These are phyloP conservation scores for Komagataella populi DNA, from an alignment of 805 yeast genomes.

Conservation along the genomic window DNA sequence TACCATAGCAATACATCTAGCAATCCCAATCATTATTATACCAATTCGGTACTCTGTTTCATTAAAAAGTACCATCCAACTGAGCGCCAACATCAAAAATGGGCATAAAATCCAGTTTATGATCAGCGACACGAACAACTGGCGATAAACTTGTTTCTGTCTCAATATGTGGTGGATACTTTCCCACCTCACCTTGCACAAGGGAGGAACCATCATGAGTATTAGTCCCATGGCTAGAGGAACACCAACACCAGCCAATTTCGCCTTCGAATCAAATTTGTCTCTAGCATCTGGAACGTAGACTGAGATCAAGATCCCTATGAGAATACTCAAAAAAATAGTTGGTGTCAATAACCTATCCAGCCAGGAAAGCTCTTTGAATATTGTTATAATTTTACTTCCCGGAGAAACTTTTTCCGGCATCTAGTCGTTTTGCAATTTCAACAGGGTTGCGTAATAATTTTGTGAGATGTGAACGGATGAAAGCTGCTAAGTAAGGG, in stretches of 20 bases:
- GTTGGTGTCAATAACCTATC: neutral
- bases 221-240: constrained; percentile 37
- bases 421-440: too few relatives aligned
- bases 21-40: constrained; percentile 45
- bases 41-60: constrained; percentile 35
- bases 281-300: constrained; percentile 22
- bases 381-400: too few relatives aligned
- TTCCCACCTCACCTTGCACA: constrained; percentile 42
- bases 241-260: constrained; percentile 24
- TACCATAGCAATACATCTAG: constrained; percentile 53
- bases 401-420: neutral
- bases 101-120: constrained; percentile 48
- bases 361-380: neutral
- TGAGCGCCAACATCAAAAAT: constrained; percentile 38
- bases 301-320: constrained; percentile 26
- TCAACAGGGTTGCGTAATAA: too few relatives aligned
- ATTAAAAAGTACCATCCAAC: constrained; percentile 38
- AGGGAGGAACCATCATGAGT: constrained; percentile 44
- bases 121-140: constrained; percentile 23
- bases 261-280: constrained; percentile 19
- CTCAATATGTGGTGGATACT: constrained; percentile 16
- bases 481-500: too few relatives aligned
- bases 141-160: constrained; percentile 11
- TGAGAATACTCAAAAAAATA: constrained; percentile 20
- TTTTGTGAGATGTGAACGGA: too few relatives aligned